phyloP scores from a whole-genome alignment of 2,329 filamentous ascomycete species.

The Cercospora zeae-maydis region DNA sequence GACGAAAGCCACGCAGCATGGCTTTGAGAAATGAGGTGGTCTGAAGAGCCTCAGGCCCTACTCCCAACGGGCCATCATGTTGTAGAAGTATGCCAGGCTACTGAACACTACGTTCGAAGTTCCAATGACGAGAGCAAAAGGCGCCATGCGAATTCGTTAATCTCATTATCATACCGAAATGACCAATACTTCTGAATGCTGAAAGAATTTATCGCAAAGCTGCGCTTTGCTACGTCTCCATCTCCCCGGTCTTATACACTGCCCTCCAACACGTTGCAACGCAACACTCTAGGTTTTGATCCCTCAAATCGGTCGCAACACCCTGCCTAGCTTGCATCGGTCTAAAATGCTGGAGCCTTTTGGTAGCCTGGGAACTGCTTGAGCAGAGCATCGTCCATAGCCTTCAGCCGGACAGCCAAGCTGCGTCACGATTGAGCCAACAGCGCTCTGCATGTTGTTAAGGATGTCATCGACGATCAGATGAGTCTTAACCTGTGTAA shows the following conservation, averaged over 20 bases:
- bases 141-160: too few species aligned
- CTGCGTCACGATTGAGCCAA: slow-evolving; percentile 19
- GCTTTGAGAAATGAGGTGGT: neutral
- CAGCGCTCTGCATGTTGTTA: slow-evolving; percentile 8
- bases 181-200: too few species aligned
- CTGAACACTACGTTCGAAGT: too few species aligned
- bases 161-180: too few species aligned
- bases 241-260: too few species aligned
- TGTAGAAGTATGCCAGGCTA: neutral
- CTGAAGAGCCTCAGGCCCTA: neutral
- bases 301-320: too few species aligned
- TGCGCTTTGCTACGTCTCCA: too few species aligned
- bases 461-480: slow-evolving; percentile 14
- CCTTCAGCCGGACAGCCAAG: slow-evolving; percentile 32
- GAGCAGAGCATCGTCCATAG: slow-evolving; percentile 30
- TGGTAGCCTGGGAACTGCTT: slow-evolving; percentile 31
- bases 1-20: neutral
- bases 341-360: slow-evolving; percentile 8
- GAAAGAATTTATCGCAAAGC: too few species aligned
- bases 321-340: too few species aligned
- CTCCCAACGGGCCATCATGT: neutral
- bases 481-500: slow-evolving; percentile 37
- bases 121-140: too few species aligned
- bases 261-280: too few species aligned
- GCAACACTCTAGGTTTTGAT: too few species aligned